Conservation (phyloP, 73 alveolate species). For the Tetrahymena elliotti region DNA sequence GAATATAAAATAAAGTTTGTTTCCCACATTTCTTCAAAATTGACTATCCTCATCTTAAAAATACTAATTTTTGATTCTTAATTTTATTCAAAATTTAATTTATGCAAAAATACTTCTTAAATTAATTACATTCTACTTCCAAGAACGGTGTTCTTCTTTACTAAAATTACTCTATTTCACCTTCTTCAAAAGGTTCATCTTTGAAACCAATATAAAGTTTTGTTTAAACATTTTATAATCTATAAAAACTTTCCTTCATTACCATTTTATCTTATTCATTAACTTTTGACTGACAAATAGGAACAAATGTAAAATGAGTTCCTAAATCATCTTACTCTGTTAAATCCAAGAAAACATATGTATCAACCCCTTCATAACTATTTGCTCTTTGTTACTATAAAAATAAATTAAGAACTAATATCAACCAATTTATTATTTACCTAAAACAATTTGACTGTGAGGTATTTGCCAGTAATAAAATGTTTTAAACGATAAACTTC, state of each 20-base stretch:
- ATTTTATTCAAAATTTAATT: not conserved
- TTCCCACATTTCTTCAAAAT: not conserved
- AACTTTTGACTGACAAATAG: not conserved
- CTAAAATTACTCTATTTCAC: not conserved
- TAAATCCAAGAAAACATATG: not conserved
- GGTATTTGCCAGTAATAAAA: not conserved
- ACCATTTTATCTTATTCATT: not conserved
- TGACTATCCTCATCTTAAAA: not conserved
- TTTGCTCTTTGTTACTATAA: not conserved
- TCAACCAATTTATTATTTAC: not conserved
- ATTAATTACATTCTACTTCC: not conserved
- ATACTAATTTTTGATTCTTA: not conserved
- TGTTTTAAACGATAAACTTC: not conserved
- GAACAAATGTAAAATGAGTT: not conserved
- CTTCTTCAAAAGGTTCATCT: not conserved
- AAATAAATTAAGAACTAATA: no score
- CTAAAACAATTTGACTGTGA: not conserved
- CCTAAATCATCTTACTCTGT: not conserved
- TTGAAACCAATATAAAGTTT: not conserved
- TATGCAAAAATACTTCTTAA: not conserved
- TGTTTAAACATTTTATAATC: not conserved
- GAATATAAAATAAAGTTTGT: not conserved
- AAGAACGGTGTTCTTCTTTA: not conserved
- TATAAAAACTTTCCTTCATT: not conserved
- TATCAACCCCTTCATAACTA: not conserved